Evolutionary conservation across 257 asterid genomes (phyloP), one percentile per base, ranked within the genome.

Genomic region (Solanum chilense): DNA sequence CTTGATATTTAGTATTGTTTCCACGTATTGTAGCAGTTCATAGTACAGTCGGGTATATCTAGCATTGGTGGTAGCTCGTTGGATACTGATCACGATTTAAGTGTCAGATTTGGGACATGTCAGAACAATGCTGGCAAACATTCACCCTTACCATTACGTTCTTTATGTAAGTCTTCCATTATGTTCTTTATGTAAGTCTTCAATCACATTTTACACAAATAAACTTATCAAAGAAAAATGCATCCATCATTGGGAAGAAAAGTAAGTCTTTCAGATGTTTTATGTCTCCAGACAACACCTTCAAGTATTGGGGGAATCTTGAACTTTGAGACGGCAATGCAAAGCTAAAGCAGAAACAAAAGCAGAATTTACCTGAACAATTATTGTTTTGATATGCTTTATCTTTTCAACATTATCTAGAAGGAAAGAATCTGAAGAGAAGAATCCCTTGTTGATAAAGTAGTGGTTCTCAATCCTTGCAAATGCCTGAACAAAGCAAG

Each of bases 391-490:
- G 88, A 97, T 94, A 83, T 97, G 98, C 93, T 82, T 93, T 87
- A 95, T 95, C 94, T 97, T 95, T 74, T 93, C 98, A 56, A 97
- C 52, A 85, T 95, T 97, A 87, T 97, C 99, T 91, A 97, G 89
- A 91, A 97, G 91, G 91, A 84, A 95, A 11, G 99, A 94, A 73
- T 95, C 98, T 1, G 96, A 88, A 71, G 96, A 80, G 47, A 97
- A 91, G 89, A 97, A 97, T 21, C 99, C 99, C 90, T 90, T 93
- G 94, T 95, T 97, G 92, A 94, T 91, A 85, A 97, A 97, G 93
- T 95, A 97, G 93, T 97, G 98, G 89, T 95, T 97, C 94, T 97
- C 99, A 90, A 97, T 95, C 96, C 99, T 92, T 60, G 98, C 98
- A 90, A 97, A 97, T 86, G 99, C 99, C 99, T 95, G 93, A 82